Evolutionary conservation across 2,329 filamentous ascomycete genomes (phyloP).

Genomic region (Fusarium sp.): DNA sequence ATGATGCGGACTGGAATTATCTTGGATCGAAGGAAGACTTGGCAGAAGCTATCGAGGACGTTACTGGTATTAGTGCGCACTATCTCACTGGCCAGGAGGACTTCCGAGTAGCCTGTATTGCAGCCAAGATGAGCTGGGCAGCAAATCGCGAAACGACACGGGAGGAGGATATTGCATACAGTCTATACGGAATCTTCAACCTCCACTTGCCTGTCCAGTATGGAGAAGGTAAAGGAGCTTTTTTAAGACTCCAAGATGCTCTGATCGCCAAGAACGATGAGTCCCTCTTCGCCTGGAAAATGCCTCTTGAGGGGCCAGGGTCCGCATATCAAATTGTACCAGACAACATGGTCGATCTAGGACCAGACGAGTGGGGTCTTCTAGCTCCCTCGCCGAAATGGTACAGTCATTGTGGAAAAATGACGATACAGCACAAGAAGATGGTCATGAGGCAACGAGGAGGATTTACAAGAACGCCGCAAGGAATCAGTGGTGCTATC

Average conservation of each 20-base stretch:
- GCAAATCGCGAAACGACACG: not conserved
- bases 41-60: not conserved
- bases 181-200: not conserved
- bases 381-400: not conserved
- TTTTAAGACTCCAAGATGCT: not conserved
- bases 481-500: not conserved
- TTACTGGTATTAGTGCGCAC: not conserved
- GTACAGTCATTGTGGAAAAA: conserved; percentile 1
- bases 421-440: conserved; percentile 5
- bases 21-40: not conserved
- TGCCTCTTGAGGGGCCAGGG: not conserved
- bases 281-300: conserved; percentile 2
- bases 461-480: not conserved
- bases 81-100: not conserved
- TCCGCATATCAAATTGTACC: not conserved
- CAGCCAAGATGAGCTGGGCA: conserved; percentile 9
- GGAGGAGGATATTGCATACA: conserved; percentile 1
- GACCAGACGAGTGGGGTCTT: conserved; percentile 1
- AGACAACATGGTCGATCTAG: not conserved
- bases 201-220: not conserved
- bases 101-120: not conserved
- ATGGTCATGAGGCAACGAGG: not conserved
- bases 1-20: not conserved
- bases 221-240: not conserved
- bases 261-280: conserved; percentile 4